A percentile compares a stretch with the other conserved stretches of the same genome.
Evolutionary conservation across 352 stramenopile genomes (phyloP).

Genomic region (Thalassiosira exigua): DNA sequence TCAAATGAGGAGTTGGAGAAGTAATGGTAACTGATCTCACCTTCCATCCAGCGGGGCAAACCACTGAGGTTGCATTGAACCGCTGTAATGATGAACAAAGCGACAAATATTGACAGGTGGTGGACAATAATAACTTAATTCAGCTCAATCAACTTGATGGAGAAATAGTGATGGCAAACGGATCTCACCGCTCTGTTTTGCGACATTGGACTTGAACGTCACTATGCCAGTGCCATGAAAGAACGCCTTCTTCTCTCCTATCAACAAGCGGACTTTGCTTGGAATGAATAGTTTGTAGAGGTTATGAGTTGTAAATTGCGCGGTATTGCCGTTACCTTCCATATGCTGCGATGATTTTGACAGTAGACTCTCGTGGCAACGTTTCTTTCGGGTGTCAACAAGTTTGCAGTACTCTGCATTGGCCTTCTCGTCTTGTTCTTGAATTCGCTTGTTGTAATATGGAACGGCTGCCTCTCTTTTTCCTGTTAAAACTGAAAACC

Average conservation of each 20-base stretch:
- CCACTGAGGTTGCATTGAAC: conserved; percentile 70
- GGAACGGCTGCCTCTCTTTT: conserved; percentile 27
- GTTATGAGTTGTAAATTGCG: conserved; percentile 5
- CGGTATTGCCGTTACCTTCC: too few relatives aligned
- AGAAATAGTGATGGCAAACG: too few relatives aligned
- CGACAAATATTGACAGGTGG: neutral
- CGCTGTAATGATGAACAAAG: conserved; percentile 28
- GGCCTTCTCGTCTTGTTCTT: conserved; percentile 21
- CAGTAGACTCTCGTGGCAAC: conserved; percentile 14
- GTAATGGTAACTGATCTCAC: too few relatives aligned
- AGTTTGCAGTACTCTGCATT: conserved; percentile 38
- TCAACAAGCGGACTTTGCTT: conserved; percentile 6
- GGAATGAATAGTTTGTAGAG: conserved; percentile 23
- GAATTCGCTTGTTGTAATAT: conserved; percentile 39
- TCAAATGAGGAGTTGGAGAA: too few relatives aligned
- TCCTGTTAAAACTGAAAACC: conserved; percentile 5
- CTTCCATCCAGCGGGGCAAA: conserved; percentile 50
- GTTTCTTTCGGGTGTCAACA: conserved; percentile 44
- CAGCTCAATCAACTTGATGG: too few relatives aligned
- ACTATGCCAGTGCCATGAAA: conserved; percentile 62
- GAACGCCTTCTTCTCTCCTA: conserved; percentile 30
- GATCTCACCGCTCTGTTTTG: conserved; percentile 66
- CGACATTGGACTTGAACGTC: conserved; percentile 62
- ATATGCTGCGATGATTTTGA: too few relatives aligned
- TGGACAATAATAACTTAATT: conserved; percentile 1